Evolutionary conservation across 2,329 filamentous ascomycete genomes (phyloP).

Genomic region (Penicillium sp.): DNA sequence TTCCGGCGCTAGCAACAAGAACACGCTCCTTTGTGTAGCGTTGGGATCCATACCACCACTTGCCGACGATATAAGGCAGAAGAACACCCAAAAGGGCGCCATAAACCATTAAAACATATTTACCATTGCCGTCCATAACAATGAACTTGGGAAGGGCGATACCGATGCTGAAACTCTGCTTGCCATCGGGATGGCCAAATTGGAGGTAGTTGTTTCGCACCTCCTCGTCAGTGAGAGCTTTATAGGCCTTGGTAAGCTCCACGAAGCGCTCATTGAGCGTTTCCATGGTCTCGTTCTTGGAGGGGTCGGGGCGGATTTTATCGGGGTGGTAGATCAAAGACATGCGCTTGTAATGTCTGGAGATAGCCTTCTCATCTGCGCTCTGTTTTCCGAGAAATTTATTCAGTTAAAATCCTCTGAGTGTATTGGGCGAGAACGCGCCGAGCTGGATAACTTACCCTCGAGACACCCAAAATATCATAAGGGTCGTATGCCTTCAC

Average conservation of each 20-base stretch:
- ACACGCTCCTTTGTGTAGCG: constrained; percentile 90
- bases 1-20: constrained; percentile 87
- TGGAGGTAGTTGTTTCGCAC: constrained; percentile 95
- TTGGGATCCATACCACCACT: constrained; percentile 98
- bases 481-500: constrained; percentile 95
- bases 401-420: neutral
- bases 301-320: constrained; percentile 77
- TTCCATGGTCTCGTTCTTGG: constrained; percentile 87
- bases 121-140: constrained; percentile 87
- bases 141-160: constrained; percentile 94
- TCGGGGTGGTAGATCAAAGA: constrained; percentile 88
- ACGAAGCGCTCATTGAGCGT: constrained; percentile 84
- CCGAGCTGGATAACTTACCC: constrained; percentile 52
- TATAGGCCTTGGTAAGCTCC: constrained; percentile 96
- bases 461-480: constrained; percentile 82
- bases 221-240: constrained; percentile 95
- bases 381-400: constrained; percentile 51
- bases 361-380: constrained; percentile 84
- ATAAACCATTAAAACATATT: constrained; percentile 90
- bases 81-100: constrained; percentile 83
- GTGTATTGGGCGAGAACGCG: neutral
- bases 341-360: constrained; percentile 82
- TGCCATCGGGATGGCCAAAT: constrained; percentile 94
- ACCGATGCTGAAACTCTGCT: constrained; percentile 96
- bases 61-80: constrained; percentile 87